Percentiles rank a stretch among this genome's conserved stretches.
Conservation (phyloP, 768 basidiomycete species). For the Krasilnikovozyma curviuscula region DNA sequence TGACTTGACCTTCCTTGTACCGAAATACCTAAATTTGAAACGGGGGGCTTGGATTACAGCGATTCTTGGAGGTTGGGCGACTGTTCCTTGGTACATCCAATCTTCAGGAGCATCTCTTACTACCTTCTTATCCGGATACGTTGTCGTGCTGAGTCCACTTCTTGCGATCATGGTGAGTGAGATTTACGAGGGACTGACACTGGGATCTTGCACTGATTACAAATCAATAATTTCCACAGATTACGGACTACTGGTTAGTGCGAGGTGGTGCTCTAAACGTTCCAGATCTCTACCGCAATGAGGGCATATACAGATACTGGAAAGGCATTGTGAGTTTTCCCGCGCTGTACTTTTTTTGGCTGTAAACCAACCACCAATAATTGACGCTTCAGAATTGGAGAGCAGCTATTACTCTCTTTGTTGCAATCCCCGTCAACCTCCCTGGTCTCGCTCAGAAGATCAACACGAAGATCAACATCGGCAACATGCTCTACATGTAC, state of each 20-base stretch:
- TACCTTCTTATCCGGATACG: not conserved
- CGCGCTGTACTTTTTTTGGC: not conserved
- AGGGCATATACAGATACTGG: not conserved
- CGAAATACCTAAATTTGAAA: not conserved
- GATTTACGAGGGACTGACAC: too few species aligned
- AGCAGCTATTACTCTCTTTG: too few species aligned
- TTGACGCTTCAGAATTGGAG: too few species aligned
- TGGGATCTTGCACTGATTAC: too few species aligned
- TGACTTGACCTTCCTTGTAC: not conserved
- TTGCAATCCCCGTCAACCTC: not conserved
- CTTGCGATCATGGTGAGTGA: not conserved
- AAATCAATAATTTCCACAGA: too few species aligned
- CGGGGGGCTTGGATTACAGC: constrained; percentile 1
- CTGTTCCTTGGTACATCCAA: not conserved
- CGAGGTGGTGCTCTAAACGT: not conserved
- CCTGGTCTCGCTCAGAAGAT: not conserved
- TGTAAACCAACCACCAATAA: not conserved
- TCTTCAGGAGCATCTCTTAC: not conserved
- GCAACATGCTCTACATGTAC: not conserved
- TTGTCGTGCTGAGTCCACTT: not conserved
- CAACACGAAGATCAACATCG: not conserved
- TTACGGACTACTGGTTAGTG: not conserved
- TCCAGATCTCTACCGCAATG: not conserved
- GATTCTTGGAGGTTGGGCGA: constrained; percentile 1
- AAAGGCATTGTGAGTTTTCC: not conserved